These are phyloP conservation scores for Neurospora tetrasperma DNA, from an alignment of 495 filamentous ascomycete genomes.

Conservation along the genomic window DNA sequence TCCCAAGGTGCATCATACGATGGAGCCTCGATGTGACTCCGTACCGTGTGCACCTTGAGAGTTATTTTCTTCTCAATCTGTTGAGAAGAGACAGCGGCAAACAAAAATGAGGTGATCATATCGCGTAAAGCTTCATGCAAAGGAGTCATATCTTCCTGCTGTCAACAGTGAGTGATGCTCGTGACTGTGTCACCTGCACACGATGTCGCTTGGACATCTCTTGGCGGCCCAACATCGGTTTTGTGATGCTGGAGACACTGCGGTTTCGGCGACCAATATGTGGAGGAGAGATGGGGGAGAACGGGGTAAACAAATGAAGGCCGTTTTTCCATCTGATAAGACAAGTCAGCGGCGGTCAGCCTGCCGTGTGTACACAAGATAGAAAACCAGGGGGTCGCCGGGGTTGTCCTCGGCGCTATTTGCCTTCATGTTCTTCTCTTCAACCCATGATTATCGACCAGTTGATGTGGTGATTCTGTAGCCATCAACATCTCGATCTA, in stretches of 20 bases:
- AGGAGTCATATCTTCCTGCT: background rate
- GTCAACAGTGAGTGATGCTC: background rate
- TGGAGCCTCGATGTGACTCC: background rate
- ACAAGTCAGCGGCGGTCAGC: background rate
- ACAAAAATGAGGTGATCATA: background rate
- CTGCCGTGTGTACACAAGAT: background rate
- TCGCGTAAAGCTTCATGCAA: background rate
- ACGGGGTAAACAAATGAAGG: background rate
- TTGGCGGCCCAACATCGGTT: background rate
- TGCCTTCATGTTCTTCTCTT: background rate
- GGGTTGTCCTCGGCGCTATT: background rate
- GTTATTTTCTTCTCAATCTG: background rate
- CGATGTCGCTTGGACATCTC: background rate
- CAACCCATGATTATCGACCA: background rate
- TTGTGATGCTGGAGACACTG: background rate
- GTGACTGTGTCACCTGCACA: background rate
- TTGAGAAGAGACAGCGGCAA: background rate
- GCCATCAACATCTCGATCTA: background rate
- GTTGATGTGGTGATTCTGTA: background rate
- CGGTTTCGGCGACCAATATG: background rate
- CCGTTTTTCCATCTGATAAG: background rate
- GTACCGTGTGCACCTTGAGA: background rate
- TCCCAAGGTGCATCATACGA: background rate
- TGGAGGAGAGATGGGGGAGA: background rate
- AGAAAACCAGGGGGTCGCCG: background rate